phyloP scores from a whole-genome alignment of 768 basidiomycete species.

The Pholiota conissans region DNA sequence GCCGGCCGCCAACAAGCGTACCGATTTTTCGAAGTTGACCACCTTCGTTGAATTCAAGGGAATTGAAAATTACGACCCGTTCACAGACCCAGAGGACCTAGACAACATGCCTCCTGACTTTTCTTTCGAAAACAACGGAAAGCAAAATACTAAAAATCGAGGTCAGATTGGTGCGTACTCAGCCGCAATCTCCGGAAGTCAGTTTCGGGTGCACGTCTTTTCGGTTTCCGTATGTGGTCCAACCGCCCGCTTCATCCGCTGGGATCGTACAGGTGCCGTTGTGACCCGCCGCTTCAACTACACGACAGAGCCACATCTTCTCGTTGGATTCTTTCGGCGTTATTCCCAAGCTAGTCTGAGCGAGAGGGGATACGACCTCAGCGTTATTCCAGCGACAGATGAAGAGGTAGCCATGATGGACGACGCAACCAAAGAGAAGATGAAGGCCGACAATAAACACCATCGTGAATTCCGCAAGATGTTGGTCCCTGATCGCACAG shows the following conservation, averaged over 20 bases:
- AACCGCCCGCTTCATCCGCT: slow-evolving; percentile 30
- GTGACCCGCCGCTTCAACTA: slow-evolving; percentile 26
- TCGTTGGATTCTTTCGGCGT: slow-evolving; percentile 26
- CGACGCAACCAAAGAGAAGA: neutral
- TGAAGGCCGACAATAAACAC: neutral
- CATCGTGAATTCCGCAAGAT: neutral
- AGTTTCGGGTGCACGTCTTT: slow-evolving; percentile 33
- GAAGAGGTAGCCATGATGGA: neutral
- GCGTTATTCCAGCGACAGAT: neutral
- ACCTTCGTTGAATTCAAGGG: neutral
- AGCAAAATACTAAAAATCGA: neutral
- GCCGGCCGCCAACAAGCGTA: neutral
- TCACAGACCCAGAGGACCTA: neutral
- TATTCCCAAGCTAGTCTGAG: slow-evolving; percentile 16
- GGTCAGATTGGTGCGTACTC: slow-evolving; percentile 27
- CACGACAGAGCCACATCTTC: slow-evolving; percentile 2
- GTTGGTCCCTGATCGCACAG: neutral
- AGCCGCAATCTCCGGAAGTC: slow-evolving; percentile 18
- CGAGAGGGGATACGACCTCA: slow-evolving; percentile 22
- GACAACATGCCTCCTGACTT: neutral
- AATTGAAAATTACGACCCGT: neutral
- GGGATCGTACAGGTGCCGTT: slow-evolving; percentile 33
- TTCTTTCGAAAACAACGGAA: neutral
- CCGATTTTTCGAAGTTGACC: neutral
- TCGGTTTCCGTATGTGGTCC: slow-evolving; percentile 24